Percentiles rank a stretch among this genome's conserved stretches.
Conservation (phyloP, 169 alveolate species). For the Plasmodium cynomolgi region DNA sequence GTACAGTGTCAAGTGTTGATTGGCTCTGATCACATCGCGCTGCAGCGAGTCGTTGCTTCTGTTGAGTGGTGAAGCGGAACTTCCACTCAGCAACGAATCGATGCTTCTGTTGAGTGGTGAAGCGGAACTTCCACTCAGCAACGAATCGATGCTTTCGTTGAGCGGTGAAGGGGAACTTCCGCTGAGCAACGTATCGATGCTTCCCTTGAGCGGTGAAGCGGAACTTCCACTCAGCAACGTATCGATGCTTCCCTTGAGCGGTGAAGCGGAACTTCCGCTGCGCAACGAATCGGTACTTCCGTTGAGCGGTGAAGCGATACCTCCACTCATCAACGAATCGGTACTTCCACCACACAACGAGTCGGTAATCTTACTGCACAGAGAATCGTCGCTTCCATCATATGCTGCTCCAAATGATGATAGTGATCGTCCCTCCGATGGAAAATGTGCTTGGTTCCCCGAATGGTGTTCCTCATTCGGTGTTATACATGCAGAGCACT, state of each 20-base stretch:
- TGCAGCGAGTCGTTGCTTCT: background rate
- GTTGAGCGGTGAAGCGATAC: background rate
- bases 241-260: background rate
- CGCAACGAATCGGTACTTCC: background rate
- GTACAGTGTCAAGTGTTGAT: background rate
- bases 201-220: background rate
- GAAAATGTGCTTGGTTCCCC: background rate
- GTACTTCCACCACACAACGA: background rate
- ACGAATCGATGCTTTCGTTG: background rate
- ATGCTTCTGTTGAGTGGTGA: background rate
- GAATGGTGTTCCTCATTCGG: background rate
- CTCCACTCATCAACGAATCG: background rate
- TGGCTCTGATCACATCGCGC: background rate
- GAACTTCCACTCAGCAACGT: background rate
- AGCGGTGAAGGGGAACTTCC: background rate
- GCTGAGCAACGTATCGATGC: background rate
- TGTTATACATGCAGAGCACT: background rate
- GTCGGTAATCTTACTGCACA: background rate
- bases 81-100: background rate
- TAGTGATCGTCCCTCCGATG: background rate
- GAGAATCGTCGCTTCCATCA: background rate
- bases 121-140: background rate
- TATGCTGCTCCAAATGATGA: background rate
- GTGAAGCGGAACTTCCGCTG: background rate
- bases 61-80: background rate